Conservation (phyloP, 768 basidiomycete genomes). For the Agaricus bisporus region DNA sequence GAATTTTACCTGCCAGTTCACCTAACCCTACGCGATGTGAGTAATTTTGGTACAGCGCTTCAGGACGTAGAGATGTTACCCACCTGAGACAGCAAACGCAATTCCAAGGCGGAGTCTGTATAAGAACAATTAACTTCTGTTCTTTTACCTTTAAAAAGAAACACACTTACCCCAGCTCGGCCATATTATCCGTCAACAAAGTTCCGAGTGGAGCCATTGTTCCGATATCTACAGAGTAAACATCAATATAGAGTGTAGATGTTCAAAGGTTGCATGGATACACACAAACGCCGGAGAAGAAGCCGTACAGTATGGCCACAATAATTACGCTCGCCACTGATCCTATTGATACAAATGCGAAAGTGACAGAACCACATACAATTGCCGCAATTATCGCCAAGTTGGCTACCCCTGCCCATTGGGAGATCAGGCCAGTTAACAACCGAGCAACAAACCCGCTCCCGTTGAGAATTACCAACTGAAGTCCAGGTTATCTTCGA, state of each 20-base stretch:
- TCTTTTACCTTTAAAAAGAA: neutral
- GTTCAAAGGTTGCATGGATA: neutral
- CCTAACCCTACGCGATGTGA: constrained; percentile 9
- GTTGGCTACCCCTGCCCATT: neutral
- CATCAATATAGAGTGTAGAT: neutral
- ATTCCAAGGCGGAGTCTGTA: constrained; percentile 15
- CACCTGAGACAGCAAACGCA: constrained; percentile 15
- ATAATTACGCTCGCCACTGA: constrained; percentile 19
- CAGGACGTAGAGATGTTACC: neutral
- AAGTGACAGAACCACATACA: constrained; percentile 25
- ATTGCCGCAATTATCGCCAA: constrained; percentile 25
- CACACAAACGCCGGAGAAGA: constrained; percentile 23
- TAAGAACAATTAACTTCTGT: neutral
- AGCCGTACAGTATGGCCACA: constrained; percentile 31
- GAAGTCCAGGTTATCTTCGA: neutral
- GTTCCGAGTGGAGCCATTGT: constrained; percentile 5
- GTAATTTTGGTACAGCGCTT: neutral
- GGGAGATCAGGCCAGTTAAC: neutral
- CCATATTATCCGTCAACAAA: constrained; percentile 7
- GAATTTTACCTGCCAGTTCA: constrained; percentile 10
- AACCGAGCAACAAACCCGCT: neutral
- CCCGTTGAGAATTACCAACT: neutral
- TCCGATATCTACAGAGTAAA: neutral
- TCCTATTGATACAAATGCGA: constrained; percentile 25
- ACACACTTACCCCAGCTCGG: constrained; percentile 11